Evolutionary conservation across 768 basidiomycete genomes (phyloP).

Genomic region (Kwoniella botswanensis): DNA sequence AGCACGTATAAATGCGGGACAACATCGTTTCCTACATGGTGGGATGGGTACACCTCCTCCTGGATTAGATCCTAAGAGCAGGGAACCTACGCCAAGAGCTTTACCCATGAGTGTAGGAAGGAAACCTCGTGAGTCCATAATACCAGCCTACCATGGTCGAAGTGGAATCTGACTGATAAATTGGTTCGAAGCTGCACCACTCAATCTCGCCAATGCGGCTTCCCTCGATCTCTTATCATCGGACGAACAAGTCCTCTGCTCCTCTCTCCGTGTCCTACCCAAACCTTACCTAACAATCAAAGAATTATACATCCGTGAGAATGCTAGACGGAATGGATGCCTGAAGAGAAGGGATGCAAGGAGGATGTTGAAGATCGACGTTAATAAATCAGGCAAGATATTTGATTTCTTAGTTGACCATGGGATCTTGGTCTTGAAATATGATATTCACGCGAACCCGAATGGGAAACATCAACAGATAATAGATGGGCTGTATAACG

Average conservation of each 20-base stretch:
- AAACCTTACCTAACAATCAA: slow-evolving; percentile 96
- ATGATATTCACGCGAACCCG: slow-evolving; percentile 38
- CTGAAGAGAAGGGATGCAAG: slow-evolving; percentile 83
- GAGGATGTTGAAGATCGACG: slow-evolving; percentile 88
- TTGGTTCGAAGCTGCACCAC: slow-evolving; percentile 60
- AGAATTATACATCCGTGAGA: slow-evolving; percentile 91
- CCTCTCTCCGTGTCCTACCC: slow-evolving; percentile 85
- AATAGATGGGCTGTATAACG: slow-evolving; percentile 10
- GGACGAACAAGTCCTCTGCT: slow-evolving; percentile 86
- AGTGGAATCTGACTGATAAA: background rate
- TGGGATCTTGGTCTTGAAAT: slow-evolving; percentile 61
- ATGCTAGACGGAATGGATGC: slow-evolving; percentile 84
- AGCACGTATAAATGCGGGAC: slow-evolving; percentile 47
- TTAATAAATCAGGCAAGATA: slow-evolving; percentile 86
- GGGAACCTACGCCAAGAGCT: slow-evolving; percentile 35
- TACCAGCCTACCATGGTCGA: background rate
- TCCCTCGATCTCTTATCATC: slow-evolving; percentile 87
- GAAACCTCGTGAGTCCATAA: slow-evolving; percentile 33
- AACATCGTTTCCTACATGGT: slow-evolving; percentile 49
- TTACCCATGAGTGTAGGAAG: slow-evolving; percentile 15
- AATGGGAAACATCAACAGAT: slow-evolving; percentile 30
- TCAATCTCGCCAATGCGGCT: slow-evolving; percentile 88
- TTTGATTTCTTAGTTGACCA: slow-evolving; percentile 92
- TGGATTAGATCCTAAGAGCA: slow-evolving; percentile 30
- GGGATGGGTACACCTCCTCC: slow-evolving; percentile 41